Evolutionary conservation across 2,329 filamentous ascomycete genomes (phyloP), one percentile per base, ranked within the genome.

Genomic region (Pyrenochaeta sp.): DNA sequence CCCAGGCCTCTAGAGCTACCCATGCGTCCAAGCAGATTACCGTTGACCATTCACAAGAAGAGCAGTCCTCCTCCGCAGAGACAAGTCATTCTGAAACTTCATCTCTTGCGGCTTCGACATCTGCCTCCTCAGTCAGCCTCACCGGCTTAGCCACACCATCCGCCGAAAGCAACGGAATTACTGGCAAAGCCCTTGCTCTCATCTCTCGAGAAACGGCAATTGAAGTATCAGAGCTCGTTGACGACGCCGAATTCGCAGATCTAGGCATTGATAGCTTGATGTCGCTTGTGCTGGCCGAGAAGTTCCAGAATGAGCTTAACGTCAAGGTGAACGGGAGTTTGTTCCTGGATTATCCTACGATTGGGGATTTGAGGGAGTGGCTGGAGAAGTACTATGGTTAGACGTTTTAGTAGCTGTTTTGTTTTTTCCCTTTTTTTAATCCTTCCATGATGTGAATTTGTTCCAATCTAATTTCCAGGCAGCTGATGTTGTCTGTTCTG

Each of bases 201-300:
- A 56, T 65, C 18, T 55, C 61, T 2, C 38, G 47, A 1, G 63
- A 67, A 35, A 35, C 48, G 1, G 61, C 29, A 1, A 31, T 65
- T 3, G 49, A 55, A 3, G 9, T 53, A 1, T 26, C 38, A 2
- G 58, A 65, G 3, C 45, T 67, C 4, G 35, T 27, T 13, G 52
- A 61, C 29, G 58, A 63, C 8, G 49, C 45, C 6, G 41, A 35
- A 4, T 63, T 67, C 19, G 55, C 48, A 3, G 48, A 64, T 36
- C 35, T 61, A 11, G 65, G 65, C 13, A 46, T 68, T 19, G 66
- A 69, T 36, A 59, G 53, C 18, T 35, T 68, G 18, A 43, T 67
- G 39, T 50, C 47, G 4, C 44, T 64, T 9, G 54, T 49, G 18
- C 53, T 65, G 32, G 45, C 57, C 7, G 59, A 51, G 17, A 59